Base-by-base conservation (phyloP, 345 rosid genomes). In the Euclidium syriacum region DNA sequence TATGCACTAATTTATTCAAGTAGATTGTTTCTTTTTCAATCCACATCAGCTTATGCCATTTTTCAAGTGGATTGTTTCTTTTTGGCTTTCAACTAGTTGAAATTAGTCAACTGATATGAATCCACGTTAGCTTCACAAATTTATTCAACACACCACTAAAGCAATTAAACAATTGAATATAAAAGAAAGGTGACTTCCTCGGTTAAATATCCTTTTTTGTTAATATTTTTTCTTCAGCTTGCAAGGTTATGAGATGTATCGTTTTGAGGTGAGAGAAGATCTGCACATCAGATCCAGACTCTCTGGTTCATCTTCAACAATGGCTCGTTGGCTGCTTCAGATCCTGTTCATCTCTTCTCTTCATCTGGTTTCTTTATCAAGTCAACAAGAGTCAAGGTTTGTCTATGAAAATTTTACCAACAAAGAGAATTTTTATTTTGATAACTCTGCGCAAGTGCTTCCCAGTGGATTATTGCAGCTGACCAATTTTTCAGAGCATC, bases 401-500 rank as follows among this genome's bases (percentile, higher is more conserved):
- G 71, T 70, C 58, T 86, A 56, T 73, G 27, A 78, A 25, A 80
- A 70, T 64, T 83, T 83, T 60, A 24, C 4, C 27, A 57, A 18
- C 57, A 58, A 73, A 15, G 74, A 73, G 26, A 47, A 55, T 55
- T 54, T 22, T 24, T 41, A 41, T 18, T 67, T 75, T 25, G 77
- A 64, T 23, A 73, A 72, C 5, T 48, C 49, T 3, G 85, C 89
- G 12, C 18, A 17, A 1, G 68, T 81, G 62, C 80, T 67, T 11
- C 68, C 63, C 12, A 52, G 44, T 52, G 90, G 94, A 23, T 55
- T 80, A 6, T 36, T 81, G 52, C 78, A 72, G 80, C 75, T 86
- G 1, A 78, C 94, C 18, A 74, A 75, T 58, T 59, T 56, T 60
- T 69, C 80, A 22, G 6, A 70, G 4, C 10, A 42, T 10, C 41